Percentiles rank a stretch among this genome's conserved stretches.
phyloP scores from a whole-genome alignment of 2,329 filamentous ascomycete genomes.

The Clonostachys rhizophaga region DNA sequence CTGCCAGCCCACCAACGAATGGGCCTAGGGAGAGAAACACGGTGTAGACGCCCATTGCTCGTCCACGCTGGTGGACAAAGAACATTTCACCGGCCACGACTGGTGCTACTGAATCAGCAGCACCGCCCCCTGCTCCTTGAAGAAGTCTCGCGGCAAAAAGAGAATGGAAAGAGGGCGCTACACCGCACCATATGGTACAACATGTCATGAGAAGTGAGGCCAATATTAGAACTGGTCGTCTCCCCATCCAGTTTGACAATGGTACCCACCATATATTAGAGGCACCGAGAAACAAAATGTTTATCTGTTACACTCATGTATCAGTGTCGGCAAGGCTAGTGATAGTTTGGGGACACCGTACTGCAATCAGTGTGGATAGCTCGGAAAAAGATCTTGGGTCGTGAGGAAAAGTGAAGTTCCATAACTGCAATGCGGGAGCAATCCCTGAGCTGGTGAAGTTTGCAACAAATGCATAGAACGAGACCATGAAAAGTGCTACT shows the following conservation, averaged over 20 bases:
- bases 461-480: slow-evolving; percentile 23
- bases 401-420: slow-evolving; percentile 18
- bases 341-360: slow-evolving; percentile 4
- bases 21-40: slow-evolving; percentile 21
- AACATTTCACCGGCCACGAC: slow-evolving; percentile 27
- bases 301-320: slow-evolving; percentile 13
- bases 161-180: slow-evolving; percentile 11
- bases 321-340: background rate
- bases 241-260: slow-evolving; percentile 24
- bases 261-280: slow-evolving; percentile 29
- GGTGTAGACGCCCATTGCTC: slow-evolving; percentile 28
- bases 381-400: slow-evolving; percentile 14
- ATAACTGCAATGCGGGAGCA: slow-evolving; percentile 22
- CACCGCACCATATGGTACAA: slow-evolving; percentile 16
- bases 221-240: slow-evolving; percentile 19
- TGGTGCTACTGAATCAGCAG: slow-evolving; percentile 24
- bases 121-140: slow-evolving; percentile 23
- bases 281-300: slow-evolving; percentile 23
- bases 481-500: slow-evolving; percentile 14
- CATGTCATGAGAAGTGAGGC: slow-evolving; percentile 18
- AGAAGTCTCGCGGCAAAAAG: slow-evolving; percentile 20
- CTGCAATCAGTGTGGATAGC: slow-evolving; percentile 21
- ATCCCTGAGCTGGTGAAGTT: slow-evolving; percentile 24
- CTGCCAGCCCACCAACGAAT: slow-evolving; percentile 22
- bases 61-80: slow-evolving; percentile 24